phyloP scores from a whole-genome alignment of 169 alveolate genomes.

The Plasmodium gallinaceum region DNA sequence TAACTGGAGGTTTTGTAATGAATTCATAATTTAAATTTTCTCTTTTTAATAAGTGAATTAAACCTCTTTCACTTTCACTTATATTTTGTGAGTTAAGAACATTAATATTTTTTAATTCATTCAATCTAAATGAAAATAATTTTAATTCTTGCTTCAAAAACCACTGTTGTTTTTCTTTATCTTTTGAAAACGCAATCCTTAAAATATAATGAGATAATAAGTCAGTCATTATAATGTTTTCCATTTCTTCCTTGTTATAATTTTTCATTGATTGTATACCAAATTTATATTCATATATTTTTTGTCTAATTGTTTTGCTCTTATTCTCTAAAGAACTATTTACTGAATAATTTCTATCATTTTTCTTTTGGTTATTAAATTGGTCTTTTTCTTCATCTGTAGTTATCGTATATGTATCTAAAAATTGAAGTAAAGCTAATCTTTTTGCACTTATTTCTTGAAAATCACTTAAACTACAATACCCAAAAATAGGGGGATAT shows the following conservation, averaged over 20 bases:
- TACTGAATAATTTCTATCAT: conserved; percentile 10
- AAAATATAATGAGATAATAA: conserved; percentile 85
- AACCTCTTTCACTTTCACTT: conserved; percentile 81
- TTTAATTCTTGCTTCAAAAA: conserved; percentile 86
- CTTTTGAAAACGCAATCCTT: conserved; percentile 86
- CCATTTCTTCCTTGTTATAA: conserved; percentile 79
- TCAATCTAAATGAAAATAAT: conserved; percentile 83
- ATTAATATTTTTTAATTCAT: conserved; percentile 78
- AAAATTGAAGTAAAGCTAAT: conserved; percentile 78
- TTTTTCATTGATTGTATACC: conserved; percentile 79
- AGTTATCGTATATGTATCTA: conserved; percentile 48
- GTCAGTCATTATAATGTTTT: conserved; percentile 83
- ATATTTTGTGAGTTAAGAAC: conserved; percentile 77
- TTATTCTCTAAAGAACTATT: conserved; percentile 37
- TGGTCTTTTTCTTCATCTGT: conserved; percentile 44
- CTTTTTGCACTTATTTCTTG: conserved; percentile 88
- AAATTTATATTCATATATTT: conserved; percentile 84
- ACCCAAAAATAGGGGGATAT: conserved; percentile 84
- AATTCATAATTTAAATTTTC: conserved; percentile 81
- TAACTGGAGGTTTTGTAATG: conserved; percentile 57
- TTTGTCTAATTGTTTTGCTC: conserved; percentile 41
- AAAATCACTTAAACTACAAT: conserved; percentile 83
- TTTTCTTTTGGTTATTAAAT: conserved; percentile 4
- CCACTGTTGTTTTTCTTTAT: conserved; percentile 90
- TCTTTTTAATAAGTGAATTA: conserved; percentile 81